phyloP scores from a whole-genome alignment of 2,329 filamentous ascomycete species.

The Ciborinia camelliae region DNA sequence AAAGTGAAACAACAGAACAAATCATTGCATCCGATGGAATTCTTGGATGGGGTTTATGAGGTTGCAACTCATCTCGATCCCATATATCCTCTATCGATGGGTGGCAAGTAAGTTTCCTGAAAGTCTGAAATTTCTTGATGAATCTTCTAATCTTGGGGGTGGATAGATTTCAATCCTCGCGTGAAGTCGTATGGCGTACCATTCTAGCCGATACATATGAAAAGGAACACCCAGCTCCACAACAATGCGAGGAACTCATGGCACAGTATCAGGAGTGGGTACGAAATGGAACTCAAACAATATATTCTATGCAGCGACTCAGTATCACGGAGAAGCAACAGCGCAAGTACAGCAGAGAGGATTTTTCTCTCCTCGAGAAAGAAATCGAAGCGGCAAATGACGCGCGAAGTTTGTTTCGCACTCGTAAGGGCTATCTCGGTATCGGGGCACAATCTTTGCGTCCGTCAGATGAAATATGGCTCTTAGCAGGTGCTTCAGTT shows the following conservation, averaged over 20 bases:
- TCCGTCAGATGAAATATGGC: constrained; percentile 19
- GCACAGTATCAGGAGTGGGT: constrained; percentile 10
- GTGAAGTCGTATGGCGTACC: constrained; percentile 13
- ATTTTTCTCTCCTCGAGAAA: not conserved
- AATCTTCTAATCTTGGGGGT: not conserved
- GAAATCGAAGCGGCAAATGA: constrained; percentile 14
- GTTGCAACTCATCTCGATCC: not conserved
- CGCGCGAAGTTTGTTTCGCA: constrained; percentile 4
- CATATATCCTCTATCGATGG: constrained; percentile 4
- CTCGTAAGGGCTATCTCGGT: constrained; percentile 12
- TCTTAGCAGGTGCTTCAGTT: constrained; percentile 17
- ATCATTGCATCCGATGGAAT: not conserved
- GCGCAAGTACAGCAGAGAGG: not conserved
- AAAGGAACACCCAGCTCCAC: constrained; percentile 9
- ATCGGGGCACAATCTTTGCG: constrained; percentile 14
- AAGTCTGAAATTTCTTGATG: not conserved
- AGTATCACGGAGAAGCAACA: not conserved
- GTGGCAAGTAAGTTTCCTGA: constrained; percentile 2
- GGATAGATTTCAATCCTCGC: constrained; percentile 12
- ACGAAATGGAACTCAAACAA: not conserved
- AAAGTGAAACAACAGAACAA: constrained; percentile 3
- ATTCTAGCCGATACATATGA: constrained; percentile 3
- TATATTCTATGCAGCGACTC: constrained; percentile 1
- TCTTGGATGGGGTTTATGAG: constrained; percentile 3
- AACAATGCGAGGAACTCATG: constrained; percentile 3